These are phyloP conservation scores for Echeveria elegans DNA, from an alignment of 164 flowering plant genomes.

Conservation along the genomic window DNA sequence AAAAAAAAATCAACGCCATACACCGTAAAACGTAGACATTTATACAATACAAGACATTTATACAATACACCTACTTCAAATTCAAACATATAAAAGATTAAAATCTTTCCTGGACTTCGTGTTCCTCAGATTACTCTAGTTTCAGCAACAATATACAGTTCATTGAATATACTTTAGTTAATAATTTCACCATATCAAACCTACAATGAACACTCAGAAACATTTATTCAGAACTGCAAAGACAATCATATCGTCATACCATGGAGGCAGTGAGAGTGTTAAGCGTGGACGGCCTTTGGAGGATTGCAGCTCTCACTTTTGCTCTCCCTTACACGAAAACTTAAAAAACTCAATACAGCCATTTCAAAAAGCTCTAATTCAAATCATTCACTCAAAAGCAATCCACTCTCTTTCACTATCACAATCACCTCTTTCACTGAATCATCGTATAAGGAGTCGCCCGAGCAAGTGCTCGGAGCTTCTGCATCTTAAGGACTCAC, in stretches of 20 bases:
- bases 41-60: too few relatives aligned
- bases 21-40: too few relatives aligned
- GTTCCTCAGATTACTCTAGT: too few relatives aligned
- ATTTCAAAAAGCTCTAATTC: not conserved
- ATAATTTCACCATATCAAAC: too few relatives aligned
- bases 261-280: constrained; percentile 68
- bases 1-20: not conserved
- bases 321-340: constrained; percentile 81
- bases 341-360: constrained; percentile 24
- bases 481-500: not conserved
- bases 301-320: constrained; percentile 64
- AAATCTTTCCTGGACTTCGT: too few relatives aligned
- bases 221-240: too few relatives aligned
- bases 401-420: not conserved
- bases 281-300: constrained; percentile 66
- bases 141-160: too few relatives aligned
- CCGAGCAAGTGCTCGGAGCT: not conserved
- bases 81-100: too few relatives aligned
- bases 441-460: not conserved
- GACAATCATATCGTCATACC: constrained; percentile 30
- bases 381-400: not conserved
- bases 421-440: constrained; percentile 4
- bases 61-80: not conserved
- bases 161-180: too few relatives aligned
- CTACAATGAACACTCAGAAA: too few relatives aligned